These are phyloP conservation scores for Blastomyces percursus DNA, from an alignment of 2,329 filamentous ascomycete species.

Conservation along the genomic window DNA sequence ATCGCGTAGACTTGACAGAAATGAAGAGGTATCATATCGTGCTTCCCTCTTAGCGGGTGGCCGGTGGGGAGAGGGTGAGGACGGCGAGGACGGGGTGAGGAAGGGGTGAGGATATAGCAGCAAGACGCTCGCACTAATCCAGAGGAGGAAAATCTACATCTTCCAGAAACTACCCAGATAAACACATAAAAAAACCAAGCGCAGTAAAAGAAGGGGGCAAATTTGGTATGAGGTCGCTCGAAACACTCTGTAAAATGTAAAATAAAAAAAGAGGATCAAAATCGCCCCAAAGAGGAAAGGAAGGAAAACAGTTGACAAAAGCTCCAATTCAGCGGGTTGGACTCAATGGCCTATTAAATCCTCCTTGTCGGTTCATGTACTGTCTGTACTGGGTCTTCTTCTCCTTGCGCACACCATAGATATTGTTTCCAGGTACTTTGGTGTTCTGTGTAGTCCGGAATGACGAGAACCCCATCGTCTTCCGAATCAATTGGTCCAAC, in stretches of 20 bases:
- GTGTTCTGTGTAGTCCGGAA: conserved; percentile 83
- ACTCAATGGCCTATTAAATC: conserved; percentile 42
- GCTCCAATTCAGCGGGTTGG: conserved; percentile 27
- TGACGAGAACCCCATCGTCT: conserved; percentile 78
- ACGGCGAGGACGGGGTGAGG: too few species aligned
- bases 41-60: too few species aligned
- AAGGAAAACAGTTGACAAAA: not conserved
- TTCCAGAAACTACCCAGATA: not conserved
- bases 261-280: not conserved
- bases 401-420: conserved; percentile 73
- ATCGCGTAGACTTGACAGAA: too few species aligned
- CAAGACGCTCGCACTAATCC: too few species aligned
- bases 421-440: conserved; percentile 78
- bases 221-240: conserved; percentile 4
- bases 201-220: not conserved
- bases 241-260: conserved; percentile 1
- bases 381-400: conserved; percentile 93
- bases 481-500: conserved; percentile 64
- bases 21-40: too few species aligned
- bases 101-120: too few species aligned
- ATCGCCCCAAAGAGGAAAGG: not conserved
- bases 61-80: too few species aligned
- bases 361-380: conserved; percentile 61
- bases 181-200: not conserved
- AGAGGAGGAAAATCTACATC: too few species aligned